Evolutionary conservation across 805 yeast species (phyloP).

Genomic region (Monosporozyma servazzii): DNA sequence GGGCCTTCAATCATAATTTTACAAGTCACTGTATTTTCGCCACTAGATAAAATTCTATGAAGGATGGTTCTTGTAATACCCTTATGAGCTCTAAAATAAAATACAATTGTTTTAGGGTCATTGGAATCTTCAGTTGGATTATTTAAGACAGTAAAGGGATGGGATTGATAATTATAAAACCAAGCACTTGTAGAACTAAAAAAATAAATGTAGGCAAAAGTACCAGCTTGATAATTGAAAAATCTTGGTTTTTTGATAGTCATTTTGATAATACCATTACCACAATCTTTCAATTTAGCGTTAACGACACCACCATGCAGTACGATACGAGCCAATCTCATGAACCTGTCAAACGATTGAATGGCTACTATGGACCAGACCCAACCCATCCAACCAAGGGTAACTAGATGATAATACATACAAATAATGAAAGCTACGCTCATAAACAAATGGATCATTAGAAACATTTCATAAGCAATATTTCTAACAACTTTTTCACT

Average conservation of each 20-base stretch:
- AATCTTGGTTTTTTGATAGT: conserved; percentile 33
- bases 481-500: conserved; percentile 45
- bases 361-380: conserved; percentile 36
- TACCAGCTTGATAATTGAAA: conserved; percentile 47
- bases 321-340: conserved; percentile 37
- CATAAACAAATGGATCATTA: conserved; percentile 47
- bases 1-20: conserved; percentile 52
- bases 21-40: conserved; percentile 26
- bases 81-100: conserved; percentile 44
- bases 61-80: conserved; percentile 45
- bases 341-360: conserved; percentile 44
- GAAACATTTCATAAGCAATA: conserved; percentile 49
- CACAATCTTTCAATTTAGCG: conserved; percentile 20
- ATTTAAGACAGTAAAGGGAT: conserved; percentile 57
- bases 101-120: conserved; percentile 22
- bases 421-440: conserved; percentile 46
- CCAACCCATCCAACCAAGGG: conserved; percentile 46
- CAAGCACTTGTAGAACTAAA: conserved; percentile 43
- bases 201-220: conserved; percentile 50
- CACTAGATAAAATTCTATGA: conserved; percentile 24
- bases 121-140: conserved; percentile 29
- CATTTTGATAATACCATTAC: conserved; percentile 34
- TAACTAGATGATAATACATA: conserved; percentile 50
- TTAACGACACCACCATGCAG: conserved; percentile 21
- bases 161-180: conserved; percentile 43